Percentiles rank a stretch among this genome's conserved stretches.
These are phyloP conservation scores for Ilyonectria mors-panacis DNA, from an alignment of 2,329 filamentous ascomycete genomes.

Conservation along the genomic window DNA sequence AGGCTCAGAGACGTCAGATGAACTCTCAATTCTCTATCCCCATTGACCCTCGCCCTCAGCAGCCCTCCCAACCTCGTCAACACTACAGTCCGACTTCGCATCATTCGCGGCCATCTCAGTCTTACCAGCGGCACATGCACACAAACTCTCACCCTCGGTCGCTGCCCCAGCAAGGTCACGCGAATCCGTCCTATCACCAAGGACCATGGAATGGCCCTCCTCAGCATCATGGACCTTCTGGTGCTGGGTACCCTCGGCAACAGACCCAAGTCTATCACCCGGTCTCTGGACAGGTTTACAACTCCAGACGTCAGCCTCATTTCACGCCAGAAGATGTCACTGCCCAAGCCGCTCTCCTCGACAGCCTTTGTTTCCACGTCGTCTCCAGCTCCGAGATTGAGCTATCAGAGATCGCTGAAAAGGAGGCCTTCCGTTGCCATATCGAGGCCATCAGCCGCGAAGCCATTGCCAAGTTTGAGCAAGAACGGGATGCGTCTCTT, in stretches of 20 bases:
- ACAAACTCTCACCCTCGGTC: conserved; percentile 41
- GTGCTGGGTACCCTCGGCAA: conserved; percentile 19
- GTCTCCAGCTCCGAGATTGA: conserved; percentile 75
- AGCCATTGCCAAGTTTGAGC: conserved; percentile 69
- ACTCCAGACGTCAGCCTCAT: conserved; percentile 41
- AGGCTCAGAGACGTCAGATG: conserved; percentile 75
- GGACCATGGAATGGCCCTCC: conserved; percentile 43
- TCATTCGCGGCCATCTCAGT: conserved; percentile 42
- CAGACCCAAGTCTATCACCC: conserved; percentile 16
- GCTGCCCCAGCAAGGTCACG: conserved; percentile 31
- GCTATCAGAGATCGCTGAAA: conserved; percentile 74
- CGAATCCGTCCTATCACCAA: conserved; percentile 34
- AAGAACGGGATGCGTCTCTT: conserved; percentile 52
- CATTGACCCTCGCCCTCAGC: conserved; percentile 63
- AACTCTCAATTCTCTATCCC: conserved; percentile 71
- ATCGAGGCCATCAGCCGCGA: conserved; percentile 77
- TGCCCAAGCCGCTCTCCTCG: conserved; percentile 65
- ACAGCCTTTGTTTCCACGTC: conserved; percentile 60
- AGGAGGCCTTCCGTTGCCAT: conserved; percentile 77
- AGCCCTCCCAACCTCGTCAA: conserved; percentile 47
- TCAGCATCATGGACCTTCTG: conserved; percentile 42
- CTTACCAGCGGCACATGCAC: conserved; percentile 43
- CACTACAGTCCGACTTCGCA: conserved; percentile 50
- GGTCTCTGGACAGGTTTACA: conserved; percentile 39
- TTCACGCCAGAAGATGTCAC: conserved; percentile 63